Evolutionary conservation across 75 land plant species (phyloP).

Genomic region (Pseudotsuga menziesii): DNA sequence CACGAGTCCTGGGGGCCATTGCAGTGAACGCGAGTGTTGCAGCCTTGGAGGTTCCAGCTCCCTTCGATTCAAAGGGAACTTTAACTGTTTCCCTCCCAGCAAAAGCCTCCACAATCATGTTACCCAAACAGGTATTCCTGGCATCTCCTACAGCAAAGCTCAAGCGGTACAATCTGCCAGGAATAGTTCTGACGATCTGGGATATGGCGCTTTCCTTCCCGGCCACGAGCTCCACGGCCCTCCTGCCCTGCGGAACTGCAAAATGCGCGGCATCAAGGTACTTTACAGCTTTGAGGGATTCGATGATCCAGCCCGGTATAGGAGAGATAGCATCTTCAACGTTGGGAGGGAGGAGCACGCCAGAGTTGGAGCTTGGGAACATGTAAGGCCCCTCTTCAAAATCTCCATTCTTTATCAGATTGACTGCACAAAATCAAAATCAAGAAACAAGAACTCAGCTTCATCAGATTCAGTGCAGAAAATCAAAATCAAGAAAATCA

Average conservation of each 20-base stretch:
- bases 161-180: conserved; percentile 26
- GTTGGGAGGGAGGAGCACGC: conserved; percentile 6
- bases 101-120: conserved; percentile 12
- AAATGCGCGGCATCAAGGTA: conserved; percentile 20
- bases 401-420: conserved; percentile 15
- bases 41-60: conserved; percentile 41
- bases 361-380: neutral
- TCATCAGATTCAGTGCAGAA: too few relatives aligned
- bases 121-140: conserved; percentile 27
- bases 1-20: conserved; percentile 13
- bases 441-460: too few relatives aligned
- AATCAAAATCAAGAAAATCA: too few relatives aligned
- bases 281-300: neutral
- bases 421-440: too few relatives aligned
- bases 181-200: conserved; percentile 24
- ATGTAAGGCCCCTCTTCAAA: conserved; percentile 20
- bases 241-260: conserved; percentile 23
- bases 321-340: neutral
- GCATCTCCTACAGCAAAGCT: conserved; percentile 37
- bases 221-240: conserved; percentile 35
- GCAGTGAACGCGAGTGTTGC: conserved; percentile 40
- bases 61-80: conserved; percentile 48
- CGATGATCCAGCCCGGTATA: conserved; percentile 15
- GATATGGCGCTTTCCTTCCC: conserved; percentile 29
- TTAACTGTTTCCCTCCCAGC: conserved; percentile 42